Evolutionary conservation across 2,329 filamentous ascomycete species (phyloP), one percentile per base, ranked within the genome.

Genomic region (Lecanosticta acicola): DNA sequence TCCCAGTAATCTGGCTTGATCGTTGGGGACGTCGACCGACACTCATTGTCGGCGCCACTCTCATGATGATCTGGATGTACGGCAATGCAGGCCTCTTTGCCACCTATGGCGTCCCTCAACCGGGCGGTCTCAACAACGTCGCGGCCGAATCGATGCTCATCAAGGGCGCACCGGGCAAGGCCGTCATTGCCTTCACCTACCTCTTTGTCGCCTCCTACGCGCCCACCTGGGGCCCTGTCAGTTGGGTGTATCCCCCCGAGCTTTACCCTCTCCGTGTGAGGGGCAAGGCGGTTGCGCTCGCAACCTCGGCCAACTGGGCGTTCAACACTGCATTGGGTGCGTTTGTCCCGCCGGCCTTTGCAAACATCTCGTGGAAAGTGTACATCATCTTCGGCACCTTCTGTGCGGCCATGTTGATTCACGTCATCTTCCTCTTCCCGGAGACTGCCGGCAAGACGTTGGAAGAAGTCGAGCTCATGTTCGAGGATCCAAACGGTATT

Each of bases 391-490:
- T 90, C 59, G 85, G 76, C 13, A 74, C 79, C 10, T 86, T 87
- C 70, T 84, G 84, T 60, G 74, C 74, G 0, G 71, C 73, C 9
- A 84, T 85, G 55, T 79, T 80, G 3, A 51, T 55, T 24, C 51
- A 87, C 61, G 80, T 85, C 58, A 77, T 79, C 61, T 71, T 88
- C 51, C 65, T 74, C 5, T 80, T 79, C 55, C 83, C 82, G 0
- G 78, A 87, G 67, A 88, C 84, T 0, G 78, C 80, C 37, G 84
- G 84, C n/a, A 85, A 81, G 68, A 84, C 84, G 0, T 77, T 90
- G 0, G 85, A 90, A 61, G 84, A 89, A 61, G 81, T 87, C 64
- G 83, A 87, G 55, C 77, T 79, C n/a, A 81, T 88, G 53, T 89
- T 89, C 61, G 72, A 67, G 39, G 57, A 58, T 44, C 59, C 60